Percentiles rank a stretch among this genome's conserved stretches.
Evolutionary conservation across 2,329 filamentous ascomycete genomes (phyloP).

Genomic region (Phoma sp.): DNA sequence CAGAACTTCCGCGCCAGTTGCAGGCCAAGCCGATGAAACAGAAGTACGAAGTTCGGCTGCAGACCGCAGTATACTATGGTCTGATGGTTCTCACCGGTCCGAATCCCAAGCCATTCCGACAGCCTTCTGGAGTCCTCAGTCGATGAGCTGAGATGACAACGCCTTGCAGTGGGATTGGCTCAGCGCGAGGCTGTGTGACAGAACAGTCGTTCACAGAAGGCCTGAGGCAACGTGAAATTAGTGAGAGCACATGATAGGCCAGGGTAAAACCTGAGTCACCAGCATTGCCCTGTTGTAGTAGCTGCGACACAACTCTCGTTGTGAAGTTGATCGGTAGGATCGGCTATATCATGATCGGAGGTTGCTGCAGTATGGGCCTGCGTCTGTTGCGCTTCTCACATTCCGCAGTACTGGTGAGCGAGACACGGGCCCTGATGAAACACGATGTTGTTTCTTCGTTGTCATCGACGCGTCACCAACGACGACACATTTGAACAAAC

Average conservation of each 20-base stretch:
- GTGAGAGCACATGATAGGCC: too few relatives aligned
- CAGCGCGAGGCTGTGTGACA: background rate
- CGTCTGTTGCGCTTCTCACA: too few relatives aligned
- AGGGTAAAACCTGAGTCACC: too few relatives aligned
- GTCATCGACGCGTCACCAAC: too few relatives aligned
- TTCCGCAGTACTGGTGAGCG: background rate
- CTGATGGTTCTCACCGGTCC: slow-evolving; percentile 5
- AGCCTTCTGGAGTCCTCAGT: background rate
- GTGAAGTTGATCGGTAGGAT: too few relatives aligned
- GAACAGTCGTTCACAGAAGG: background rate
- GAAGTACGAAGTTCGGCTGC: slow-evolving; percentile 1
- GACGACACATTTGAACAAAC: too few relatives aligned
- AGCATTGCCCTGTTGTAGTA: too few relatives aligned
- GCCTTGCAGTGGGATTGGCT: background rate
- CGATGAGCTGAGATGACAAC: background rate
- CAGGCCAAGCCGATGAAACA: slow-evolving; percentile 1
- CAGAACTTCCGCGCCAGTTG: background rate
- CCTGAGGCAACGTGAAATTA: background rate
- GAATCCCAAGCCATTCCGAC: background rate
- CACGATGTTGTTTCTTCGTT: too few relatives aligned
- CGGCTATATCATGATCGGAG: too few relatives aligned
- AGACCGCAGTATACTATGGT: slow-evolving; percentile 11
- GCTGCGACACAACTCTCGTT: too few relatives aligned
- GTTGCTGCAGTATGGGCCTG: too few relatives aligned
- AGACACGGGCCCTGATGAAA: too few relatives aligned